These are phyloP conservation scores for Bathelium albidoporum DNA, from an alignment of 495 filamentous ascomycete genomes.

Conservation along the genomic window DNA sequence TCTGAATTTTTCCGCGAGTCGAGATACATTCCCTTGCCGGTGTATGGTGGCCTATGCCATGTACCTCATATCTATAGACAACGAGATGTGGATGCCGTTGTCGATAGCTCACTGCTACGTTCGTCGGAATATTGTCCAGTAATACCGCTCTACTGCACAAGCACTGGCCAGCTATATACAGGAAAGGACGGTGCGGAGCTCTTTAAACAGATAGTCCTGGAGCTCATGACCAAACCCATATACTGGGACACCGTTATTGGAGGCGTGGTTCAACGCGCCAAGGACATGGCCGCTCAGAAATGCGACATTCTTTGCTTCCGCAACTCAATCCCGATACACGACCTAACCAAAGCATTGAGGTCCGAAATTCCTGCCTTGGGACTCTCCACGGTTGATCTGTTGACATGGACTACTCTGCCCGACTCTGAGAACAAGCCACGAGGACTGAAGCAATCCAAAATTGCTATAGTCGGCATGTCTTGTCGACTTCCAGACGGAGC, in stretches of 20 bases:
- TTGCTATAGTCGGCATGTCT: constrained; percentile 37
- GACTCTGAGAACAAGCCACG: not conserved
- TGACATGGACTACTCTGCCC: not conserved
- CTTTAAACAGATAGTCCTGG: not conserved
- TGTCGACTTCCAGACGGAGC: constrained; percentile 33
- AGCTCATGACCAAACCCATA: not conserved
- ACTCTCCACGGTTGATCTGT: not conserved
- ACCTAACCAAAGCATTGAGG: not conserved
- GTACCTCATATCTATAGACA: not conserved
- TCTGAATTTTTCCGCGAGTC: not conserved
- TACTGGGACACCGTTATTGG: not conserved
- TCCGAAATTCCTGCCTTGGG: not conserved
- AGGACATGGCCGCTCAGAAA: not conserved
- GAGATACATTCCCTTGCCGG: not conserved
- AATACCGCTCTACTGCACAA: not conserved
- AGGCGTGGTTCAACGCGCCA: not conserved
- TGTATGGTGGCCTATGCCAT: not conserved
- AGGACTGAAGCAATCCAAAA: constrained; percentile 21
- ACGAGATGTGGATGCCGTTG: not conserved
- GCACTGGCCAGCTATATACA: not conserved
- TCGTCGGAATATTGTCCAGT: not conserved
- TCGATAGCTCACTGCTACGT: not conserved
- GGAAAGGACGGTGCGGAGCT: not conserved
- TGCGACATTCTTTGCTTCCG: not conserved
- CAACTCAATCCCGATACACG: not conserved